These are phyloP conservation scores for Fusarium globosum DNA, from an alignment of 2,329 filamentous ascomycete species.

Conservation along the genomic window DNA sequence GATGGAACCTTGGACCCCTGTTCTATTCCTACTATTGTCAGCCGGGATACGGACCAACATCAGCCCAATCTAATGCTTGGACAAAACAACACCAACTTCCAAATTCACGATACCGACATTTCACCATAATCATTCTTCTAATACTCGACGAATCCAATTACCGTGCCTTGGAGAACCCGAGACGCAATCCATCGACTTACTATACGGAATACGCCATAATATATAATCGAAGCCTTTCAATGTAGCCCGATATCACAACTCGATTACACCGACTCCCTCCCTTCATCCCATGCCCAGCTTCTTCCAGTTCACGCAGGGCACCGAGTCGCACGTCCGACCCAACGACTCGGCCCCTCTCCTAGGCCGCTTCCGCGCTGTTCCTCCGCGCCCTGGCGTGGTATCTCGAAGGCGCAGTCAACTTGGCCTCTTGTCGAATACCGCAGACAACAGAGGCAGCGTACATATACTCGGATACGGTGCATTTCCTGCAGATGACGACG, in stretches of 20 bases:
- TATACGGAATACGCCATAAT: background rate
- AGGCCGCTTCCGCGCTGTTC: slow-evolving; percentile 73
- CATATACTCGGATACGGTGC: slow-evolving; percentile 66
- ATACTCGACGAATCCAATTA: background rate
- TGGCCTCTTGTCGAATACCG: slow-evolving; percentile 52
- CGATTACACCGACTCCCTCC: slow-evolving; percentile 21
- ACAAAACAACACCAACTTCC: slow-evolving; percentile 24
- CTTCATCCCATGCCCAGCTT: slow-evolving; percentile 66
- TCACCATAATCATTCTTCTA: background rate
- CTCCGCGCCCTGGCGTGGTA: slow-evolving; percentile 52
- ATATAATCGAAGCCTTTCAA: slow-evolving; percentile 23
- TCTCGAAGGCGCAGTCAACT: slow-evolving; percentile 50
- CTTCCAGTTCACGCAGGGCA: slow-evolving; percentile 75
- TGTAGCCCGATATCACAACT: slow-evolving; percentile 33
- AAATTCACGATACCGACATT: slow-evolving; percentile 18
- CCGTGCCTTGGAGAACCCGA: background rate
- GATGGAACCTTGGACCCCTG: slow-evolving; percentile 30
- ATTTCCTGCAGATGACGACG: slow-evolving; percentile 54
- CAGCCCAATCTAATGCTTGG: slow-evolving; percentile 15
- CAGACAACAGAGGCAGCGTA: slow-evolving; percentile 61
- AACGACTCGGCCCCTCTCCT: slow-evolving; percentile 70
- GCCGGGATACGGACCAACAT: slow-evolving; percentile 23
- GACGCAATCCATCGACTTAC: background rate
- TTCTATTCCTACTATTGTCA: slow-evolving; percentile 12
- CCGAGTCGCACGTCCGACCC: slow-evolving; percentile 65